Percentiles rank a stretch among this genome's conserved stretches.
phyloP scores from a whole-genome alignment of 2,329 filamentous ascomycete species.

The Knufia petricola region DNA sequence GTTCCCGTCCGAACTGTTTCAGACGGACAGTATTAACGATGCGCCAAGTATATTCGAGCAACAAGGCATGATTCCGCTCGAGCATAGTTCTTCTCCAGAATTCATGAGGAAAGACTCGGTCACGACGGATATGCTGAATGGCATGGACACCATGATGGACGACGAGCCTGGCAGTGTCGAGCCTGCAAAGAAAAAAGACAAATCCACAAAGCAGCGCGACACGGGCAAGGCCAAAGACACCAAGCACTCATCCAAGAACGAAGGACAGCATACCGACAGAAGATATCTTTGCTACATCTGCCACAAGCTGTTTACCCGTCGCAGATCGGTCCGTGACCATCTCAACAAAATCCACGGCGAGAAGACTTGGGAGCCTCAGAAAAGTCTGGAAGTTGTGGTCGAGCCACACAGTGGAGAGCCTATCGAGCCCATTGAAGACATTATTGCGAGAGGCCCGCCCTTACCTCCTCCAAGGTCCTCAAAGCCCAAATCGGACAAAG shows the following conservation, averaged over 20 bases:
- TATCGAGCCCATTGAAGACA: conserved; percentile 20
- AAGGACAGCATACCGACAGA: conserved; percentile 23
- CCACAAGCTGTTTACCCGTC: conserved; percentile 22
- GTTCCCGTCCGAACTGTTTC: conserved; percentile 22
- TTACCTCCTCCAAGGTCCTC: conserved; percentile 15
- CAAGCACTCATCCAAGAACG: conserved; percentile 23
- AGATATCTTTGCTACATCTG: conserved; percentile 24
- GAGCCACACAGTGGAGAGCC: conserved; percentile 21
- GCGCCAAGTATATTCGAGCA: conserved; percentile 13
- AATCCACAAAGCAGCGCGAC: conserved; percentile 16
- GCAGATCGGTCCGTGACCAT: conserved; percentile 22
- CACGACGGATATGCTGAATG: conserved; percentile 7
- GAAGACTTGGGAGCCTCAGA: conserved; percentile 22
- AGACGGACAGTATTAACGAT: conserved; percentile 11
- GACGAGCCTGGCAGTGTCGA: not conserved
- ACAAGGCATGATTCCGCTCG: conserved; percentile 11
- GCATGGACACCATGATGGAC: conserved; percentile 9
- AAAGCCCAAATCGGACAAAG: conserved; percentile 10
- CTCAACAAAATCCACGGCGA: conserved; percentile 23
- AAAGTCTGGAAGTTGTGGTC: conserved; percentile 22
- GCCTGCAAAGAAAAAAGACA: conserved; percentile 16
- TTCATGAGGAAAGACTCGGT: conserved; percentile 7
- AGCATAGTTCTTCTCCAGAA: conserved; percentile 14
- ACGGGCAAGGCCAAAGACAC: conserved; percentile 15
- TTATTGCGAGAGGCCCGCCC: conserved; percentile 20